Percentiles rank a stretch among this genome's conserved stretches.
Evolutionary conservation across 768 basidiomycete genomes (phyloP).

Genomic region (Rhodotorula toruloides): DNA sequence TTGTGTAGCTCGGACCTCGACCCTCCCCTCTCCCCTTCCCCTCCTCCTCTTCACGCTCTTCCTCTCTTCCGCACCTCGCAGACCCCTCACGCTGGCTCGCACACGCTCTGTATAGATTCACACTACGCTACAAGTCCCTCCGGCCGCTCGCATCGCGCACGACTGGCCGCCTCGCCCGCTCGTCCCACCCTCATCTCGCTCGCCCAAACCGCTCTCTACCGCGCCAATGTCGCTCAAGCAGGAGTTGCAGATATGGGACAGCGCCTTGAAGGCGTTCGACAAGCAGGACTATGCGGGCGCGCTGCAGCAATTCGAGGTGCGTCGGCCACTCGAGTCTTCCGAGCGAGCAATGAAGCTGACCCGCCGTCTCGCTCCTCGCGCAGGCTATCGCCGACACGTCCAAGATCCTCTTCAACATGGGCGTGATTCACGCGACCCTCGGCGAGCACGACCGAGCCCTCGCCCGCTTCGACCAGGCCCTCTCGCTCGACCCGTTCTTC

Average conservation of each 20-base stretch:
- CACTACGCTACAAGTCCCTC: neutral
- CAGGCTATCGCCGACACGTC: slow-evolving; percentile 76
- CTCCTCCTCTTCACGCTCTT: neutral
- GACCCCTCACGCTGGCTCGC: neutral
- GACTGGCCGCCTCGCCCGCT: neutral
- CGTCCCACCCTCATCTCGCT: neutral
- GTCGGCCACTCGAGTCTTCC: slow-evolving; percentile 43
- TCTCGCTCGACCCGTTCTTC: slow-evolving; percentile 71
- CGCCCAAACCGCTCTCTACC: no score
- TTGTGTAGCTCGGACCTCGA: no score
- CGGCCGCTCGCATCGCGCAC: no score
- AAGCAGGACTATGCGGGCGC: slow-evolving; percentile 70
- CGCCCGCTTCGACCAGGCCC: slow-evolving; percentile 71
- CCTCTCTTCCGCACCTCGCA: neutral
- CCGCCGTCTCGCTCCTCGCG: neutral
- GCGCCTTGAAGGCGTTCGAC: slow-evolving; percentile 84
- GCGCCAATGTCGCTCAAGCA: slow-evolving; percentile 38
- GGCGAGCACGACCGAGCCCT: slow-evolving; percentile 47
- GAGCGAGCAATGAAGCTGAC: no score
- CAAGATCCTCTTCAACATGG: slow-evolving; percentile 88
- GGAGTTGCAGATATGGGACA: slow-evolving; percentile 76
- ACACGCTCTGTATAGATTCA: neutral
- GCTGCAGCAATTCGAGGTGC: slow-evolving; percentile 67
- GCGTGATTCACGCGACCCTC: slow-evolving; percentile 83
- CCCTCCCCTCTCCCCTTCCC: neutral